Evolutionary conservation across 1,284 basidiomycete species (phyloP).

Genomic region (Tremellales sp.): DNA sequence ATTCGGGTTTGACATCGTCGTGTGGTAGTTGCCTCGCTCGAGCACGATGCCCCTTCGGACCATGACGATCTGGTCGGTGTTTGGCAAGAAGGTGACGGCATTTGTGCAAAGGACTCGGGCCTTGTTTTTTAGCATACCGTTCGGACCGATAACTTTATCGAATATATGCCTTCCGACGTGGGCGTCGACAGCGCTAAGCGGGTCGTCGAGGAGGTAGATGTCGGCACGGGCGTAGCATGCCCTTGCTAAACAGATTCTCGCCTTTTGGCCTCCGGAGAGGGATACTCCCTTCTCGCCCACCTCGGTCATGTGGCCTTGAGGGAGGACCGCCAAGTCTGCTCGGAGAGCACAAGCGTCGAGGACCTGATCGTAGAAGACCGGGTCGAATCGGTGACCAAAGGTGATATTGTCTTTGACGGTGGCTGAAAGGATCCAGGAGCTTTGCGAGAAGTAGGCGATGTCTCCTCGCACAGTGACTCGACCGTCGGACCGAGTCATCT

Average conservation of each 20-base stretch:
- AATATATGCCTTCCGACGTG: conserved; percentile 63
- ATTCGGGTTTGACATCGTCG: conserved; percentile 61
- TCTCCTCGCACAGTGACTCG: conserved; percentile 65
- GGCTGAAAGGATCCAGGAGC: conserved; percentile 82
- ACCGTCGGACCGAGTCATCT: conserved; percentile 77
- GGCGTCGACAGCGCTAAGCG: conserved; percentile 59
- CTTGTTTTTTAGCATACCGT: conserved; percentile 77
- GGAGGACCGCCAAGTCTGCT: conserved; percentile 71
- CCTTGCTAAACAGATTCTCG: conserved; percentile 58
- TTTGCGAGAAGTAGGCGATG: conserved; percentile 85
- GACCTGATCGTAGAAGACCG: conserved; percentile 49
- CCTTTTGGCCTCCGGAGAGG: conserved; percentile 60
- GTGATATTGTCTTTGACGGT: conserved; percentile 83
- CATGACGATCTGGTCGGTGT: conserved; percentile 75
- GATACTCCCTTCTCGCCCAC: conserved; percentile 61
- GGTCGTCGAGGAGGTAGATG: conserved; percentile 56
- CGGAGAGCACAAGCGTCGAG: conserved; percentile 72
- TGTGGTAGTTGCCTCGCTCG: conserved; percentile 67
- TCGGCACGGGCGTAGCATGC: conserved; percentile 59
- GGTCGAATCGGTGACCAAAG: conserved; percentile 84
- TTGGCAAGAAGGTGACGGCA: conserved; percentile 74
- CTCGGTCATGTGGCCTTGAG: conserved; percentile 67
- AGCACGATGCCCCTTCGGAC: conserved; percentile 79
- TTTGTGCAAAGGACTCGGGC: conserved; percentile 87
- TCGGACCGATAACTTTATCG: conserved; percentile 86